Percentiles rank a stretch among this genome's conserved stretches.
Evolutionary conservation across 1,284 basidiomycete genomes (phyloP).

Genomic region (Tausonia pullulans): DNA sequence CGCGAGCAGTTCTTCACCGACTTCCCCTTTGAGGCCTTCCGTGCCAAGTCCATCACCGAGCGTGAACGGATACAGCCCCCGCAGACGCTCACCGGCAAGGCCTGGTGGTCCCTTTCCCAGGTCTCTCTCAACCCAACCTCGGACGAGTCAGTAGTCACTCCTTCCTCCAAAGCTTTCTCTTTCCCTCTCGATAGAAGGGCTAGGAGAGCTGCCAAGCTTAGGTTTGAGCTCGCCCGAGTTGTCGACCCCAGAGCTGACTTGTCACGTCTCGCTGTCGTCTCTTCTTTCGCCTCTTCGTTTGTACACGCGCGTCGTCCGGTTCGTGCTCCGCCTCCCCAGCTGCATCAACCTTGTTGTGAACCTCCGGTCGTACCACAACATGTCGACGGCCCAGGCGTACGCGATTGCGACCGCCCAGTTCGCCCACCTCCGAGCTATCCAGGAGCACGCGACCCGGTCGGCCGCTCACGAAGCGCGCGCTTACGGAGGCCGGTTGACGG

Average conservation of each 20-base stretch:
- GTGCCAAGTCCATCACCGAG: constrained; percentile 69
- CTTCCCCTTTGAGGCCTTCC: constrained; percentile 90
- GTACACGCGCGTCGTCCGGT: too few species aligned
- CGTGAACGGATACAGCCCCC: constrained; percentile 37
- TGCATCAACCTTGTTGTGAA: constrained; percentile 68
- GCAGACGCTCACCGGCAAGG: constrained; percentile 47
- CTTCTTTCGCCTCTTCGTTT: too few species aligned
- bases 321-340: constrained; percentile 38
- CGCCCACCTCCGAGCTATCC: constrained; percentile 69
- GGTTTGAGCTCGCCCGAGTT: neutral
- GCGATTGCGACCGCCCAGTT: constrained; percentile 69
- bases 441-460: constrained; percentile 62
- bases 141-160: constrained; percentile 63
- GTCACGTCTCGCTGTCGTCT: neutral
- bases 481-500: constrained; percentile 47
- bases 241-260: constrained; percentile 15
- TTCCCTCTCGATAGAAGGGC: neutral
- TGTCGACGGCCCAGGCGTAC: constrained; percentile 73
- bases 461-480: constrained; percentile 70
- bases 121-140: constrained; percentile 68
- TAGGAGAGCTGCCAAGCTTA: neutral
- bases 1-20: constrained; percentile 87
- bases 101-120: constrained; percentile 68
- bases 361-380: constrained; percentile 53
- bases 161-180: neutral